Conservation (phyloP, 257 asterid genomes). For the Jacaranda copaia region DNA sequence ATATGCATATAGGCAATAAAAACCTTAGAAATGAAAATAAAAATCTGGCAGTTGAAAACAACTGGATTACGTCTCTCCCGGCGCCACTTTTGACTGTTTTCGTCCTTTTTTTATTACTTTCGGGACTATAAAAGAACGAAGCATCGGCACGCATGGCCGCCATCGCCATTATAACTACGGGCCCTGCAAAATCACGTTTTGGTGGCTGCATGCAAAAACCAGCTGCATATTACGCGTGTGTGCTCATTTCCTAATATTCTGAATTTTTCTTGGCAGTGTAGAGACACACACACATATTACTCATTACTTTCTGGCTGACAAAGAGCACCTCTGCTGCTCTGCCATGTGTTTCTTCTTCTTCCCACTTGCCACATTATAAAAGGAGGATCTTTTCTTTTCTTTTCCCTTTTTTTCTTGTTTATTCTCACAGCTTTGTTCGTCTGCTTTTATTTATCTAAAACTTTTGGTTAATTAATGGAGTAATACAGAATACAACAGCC, state of each 20-base stretch:
- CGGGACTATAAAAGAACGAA: neutral
- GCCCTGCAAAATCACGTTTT: neutral
- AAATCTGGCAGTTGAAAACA: neutral
- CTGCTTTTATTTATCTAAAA: neutral
- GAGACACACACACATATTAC: neutral
- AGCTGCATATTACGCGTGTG: conserved; percentile 13
- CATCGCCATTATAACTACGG: neutral
- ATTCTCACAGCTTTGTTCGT: neutral
- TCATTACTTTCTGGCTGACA: neutral
- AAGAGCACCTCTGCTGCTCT: neutral
- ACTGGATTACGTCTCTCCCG: neutral
- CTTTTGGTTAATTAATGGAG: neutral
- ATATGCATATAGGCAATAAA: too few species aligned
- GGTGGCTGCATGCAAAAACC: conserved; percentile 18
- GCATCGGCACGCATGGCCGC: neutral
- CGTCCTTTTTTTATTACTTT: neutral
- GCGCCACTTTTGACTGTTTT: neutral
- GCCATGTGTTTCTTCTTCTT: neutral
- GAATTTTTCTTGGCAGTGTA: neutral
- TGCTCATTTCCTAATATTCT: too few species aligned
- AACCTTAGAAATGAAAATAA: neutral
- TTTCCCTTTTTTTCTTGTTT: neutral
- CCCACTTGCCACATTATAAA: neutral
- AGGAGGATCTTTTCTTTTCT: too few species aligned
- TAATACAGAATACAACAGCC: conserved; percentile 1